Conservation (phyloP, 2,329 filamentous ascomycete genomes). For the Aspergillus transmontanensis region DNA sequence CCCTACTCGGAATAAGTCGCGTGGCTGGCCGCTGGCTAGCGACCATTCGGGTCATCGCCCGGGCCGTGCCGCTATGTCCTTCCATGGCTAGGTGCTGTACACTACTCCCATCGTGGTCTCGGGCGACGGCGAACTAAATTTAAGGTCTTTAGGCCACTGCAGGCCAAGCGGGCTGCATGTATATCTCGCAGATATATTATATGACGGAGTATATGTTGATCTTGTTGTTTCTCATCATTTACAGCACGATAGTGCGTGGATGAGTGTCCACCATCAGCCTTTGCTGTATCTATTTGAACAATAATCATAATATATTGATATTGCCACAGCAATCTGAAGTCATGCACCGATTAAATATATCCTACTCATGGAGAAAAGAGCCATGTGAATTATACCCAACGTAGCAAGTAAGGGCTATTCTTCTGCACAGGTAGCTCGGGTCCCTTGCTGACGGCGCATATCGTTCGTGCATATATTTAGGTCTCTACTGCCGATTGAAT, state of each 20-base stretch:
- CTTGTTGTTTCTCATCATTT: neutral
- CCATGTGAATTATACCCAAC: neutral
- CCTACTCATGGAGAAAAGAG: neutral
- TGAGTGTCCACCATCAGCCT: neutral
- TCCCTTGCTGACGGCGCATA: neutral
- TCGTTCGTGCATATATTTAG: neutral
- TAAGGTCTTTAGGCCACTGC: slow-evolving; percentile 2
- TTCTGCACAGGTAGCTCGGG: neutral
- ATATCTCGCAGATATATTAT: neutral
- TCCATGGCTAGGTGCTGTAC: slow-evolving; percentile 1
- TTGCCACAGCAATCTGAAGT: no score
- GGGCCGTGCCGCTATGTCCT: slow-evolving; percentile 14
- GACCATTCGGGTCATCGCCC: slow-evolving; percentile 5
- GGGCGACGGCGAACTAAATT: slow-evolving; percentile 1
- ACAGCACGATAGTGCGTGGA: neutral
- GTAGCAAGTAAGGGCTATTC: neutral
- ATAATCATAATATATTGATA: neutral
- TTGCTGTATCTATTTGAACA: neutral
- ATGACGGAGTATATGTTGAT: neutral
- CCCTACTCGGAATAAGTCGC: neutral
- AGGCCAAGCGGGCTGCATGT: neutral
- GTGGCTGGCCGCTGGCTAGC: neutral
- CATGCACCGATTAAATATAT: no score
- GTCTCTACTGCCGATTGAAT: neutral
- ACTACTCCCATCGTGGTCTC: neutral